Percentiles rank a stretch among this genome's conserved stretches.
phyloP scores from a whole-genome alignment of 805 yeast genomes.

The Pichia californica region DNA sequence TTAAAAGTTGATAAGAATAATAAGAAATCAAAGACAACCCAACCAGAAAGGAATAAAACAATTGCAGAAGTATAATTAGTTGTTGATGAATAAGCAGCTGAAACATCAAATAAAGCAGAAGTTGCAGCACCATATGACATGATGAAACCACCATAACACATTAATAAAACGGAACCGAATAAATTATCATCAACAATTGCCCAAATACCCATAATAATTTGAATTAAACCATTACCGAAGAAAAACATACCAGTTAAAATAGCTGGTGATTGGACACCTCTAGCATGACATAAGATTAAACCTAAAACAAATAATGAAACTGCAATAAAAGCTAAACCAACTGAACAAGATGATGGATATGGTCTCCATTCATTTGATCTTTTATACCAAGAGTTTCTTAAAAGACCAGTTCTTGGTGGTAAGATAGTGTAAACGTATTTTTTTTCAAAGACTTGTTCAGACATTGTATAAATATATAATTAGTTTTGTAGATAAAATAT shows the following conservation, averaged over 20 bases:
- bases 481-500: not conserved
- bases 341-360: conserved; percentile 38
- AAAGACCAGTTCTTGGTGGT: conserved; percentile 29
- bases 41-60: conserved; percentile 40
- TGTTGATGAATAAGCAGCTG: conserved; percentile 31
- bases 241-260: conserved; percentile 36
- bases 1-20: conserved; percentile 38
- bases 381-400: conserved; percentile 37
- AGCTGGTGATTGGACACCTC: conserved; percentile 33
- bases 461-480: conserved; percentile 7
- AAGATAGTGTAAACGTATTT: conserved; percentile 17
- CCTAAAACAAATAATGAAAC: conserved; percentile 38
- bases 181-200: conserved; percentile 40
- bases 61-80: conserved; percentile 34
- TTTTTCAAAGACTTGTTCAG: conserved; percentile 20
- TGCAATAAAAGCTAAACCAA: conserved; percentile 38
- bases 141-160: conserved; percentile 46
- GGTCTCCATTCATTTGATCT: conserved; percentile 34
- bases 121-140: conserved; percentile 39
- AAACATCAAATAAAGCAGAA: conserved; percentile 38
- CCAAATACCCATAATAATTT: conserved; percentile 42
- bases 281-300: conserved; percentile 34
- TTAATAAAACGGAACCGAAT: conserved; percentile 43
- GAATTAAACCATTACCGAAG: conserved; percentile 39
- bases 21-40: conserved; percentile 43